These are phyloP conservation scores for Xerocomus brunneocitrinus DNA, from an alignment of 768 basidiomycete genomes.

Conservation along the genomic window DNA sequence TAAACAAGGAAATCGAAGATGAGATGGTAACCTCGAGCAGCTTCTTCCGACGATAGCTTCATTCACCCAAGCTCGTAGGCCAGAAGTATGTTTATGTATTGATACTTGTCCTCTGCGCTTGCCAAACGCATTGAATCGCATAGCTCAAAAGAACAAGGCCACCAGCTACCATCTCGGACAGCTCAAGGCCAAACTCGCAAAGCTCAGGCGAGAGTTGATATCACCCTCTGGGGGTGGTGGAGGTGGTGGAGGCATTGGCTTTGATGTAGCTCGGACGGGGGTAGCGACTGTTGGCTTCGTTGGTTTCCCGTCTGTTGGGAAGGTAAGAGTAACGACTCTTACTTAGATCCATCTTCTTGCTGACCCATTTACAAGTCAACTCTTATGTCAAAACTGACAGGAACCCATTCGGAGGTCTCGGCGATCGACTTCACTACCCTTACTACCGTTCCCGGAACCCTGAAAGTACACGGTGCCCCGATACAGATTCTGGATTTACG, in stretches of 20 bases:
- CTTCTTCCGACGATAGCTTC: slow-evolving; percentile 17
- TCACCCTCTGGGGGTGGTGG: slow-evolving; percentile 72
- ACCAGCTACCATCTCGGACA: slow-evolving; percentile 95
- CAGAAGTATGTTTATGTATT: slow-evolving; percentile 57
- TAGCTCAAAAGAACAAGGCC: slow-evolving; percentile 94
- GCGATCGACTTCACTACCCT: slow-evolving; percentile 97
- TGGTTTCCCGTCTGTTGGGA: slow-evolving; percentile 92
- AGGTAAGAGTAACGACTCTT: slow-evolving; percentile 42
- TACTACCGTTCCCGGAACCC: slow-evolving; percentile 90
- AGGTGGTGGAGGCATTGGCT: slow-evolving; percentile 85
- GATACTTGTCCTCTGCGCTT: slow-evolving; percentile 7
- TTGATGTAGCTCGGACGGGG: slow-evolving; percentile 98
- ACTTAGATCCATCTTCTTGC: neutral
- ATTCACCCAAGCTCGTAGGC: slow-evolving; percentile 45
- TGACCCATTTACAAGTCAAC: slow-evolving; percentile 58
- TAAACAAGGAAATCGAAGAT: slow-evolving; percentile 84
- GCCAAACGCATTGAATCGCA: slow-evolving; percentile 12
- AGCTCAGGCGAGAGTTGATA: slow-evolving; percentile 92
- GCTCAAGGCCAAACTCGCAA: slow-evolving; percentile 97
- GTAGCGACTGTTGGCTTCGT: slow-evolving; percentile 95
- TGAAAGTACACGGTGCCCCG: slow-evolving; percentile 93
- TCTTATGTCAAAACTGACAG: slow-evolving; percentile 92
- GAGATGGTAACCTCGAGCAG: slow-evolving; percentile 69
- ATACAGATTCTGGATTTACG: slow-evolving; percentile 93
- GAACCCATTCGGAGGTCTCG: slow-evolving; percentile 93